Evolutionary conservation across 108 stramenopile species (phyloP).

Genomic region (Conticribra guillardii): DNA sequence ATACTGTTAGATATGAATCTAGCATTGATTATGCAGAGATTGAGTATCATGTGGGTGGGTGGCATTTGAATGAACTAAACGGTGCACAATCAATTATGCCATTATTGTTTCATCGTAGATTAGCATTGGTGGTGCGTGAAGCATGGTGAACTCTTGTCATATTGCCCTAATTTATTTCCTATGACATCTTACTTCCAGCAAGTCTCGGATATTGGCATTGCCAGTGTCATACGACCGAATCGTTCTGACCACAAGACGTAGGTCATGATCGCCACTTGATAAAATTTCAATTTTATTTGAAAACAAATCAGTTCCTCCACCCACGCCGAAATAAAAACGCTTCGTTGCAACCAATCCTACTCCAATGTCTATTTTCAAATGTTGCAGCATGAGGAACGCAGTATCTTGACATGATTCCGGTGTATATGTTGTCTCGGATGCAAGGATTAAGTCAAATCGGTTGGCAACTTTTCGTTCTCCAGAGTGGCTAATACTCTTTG

Average conservation of each 20-base stretch:
- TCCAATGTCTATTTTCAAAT: conserved; percentile 62
- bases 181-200: conserved; percentile 51
- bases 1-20: too few species aligned
- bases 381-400: conserved; percentile 59
- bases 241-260: conserved; percentile 27
- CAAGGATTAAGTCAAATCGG: conserved; percentile 73
- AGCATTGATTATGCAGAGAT: too few species aligned
- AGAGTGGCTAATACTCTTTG: background rate
- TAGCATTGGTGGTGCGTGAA: too few species aligned
- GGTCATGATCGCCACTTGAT: background rate
- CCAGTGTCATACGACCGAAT: conserved; percentile 67
- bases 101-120: too few species aligned
- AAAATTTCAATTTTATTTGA: conserved; percentile 26
- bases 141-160: too few species aligned
- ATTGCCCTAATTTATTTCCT: too few species aligned
- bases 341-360: conserved; percentile 78
- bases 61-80: too few species aligned
- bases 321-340: conserved; percentile 89
- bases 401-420: conserved; percentile 65
- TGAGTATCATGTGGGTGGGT: too few species aligned
- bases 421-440: conserved; percentile 87
- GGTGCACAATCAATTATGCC: too few species aligned
- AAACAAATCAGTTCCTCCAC: conserved; percentile 78
- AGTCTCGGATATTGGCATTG: conserved; percentile 79
- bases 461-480: conserved; percentile 23